A percentile compares a stretch with the other conserved stretches of the same genome.
Conservation (phyloP, 1,284 basidiomycete species). For the Cutaneotrichosporon curvatum region DNA sequence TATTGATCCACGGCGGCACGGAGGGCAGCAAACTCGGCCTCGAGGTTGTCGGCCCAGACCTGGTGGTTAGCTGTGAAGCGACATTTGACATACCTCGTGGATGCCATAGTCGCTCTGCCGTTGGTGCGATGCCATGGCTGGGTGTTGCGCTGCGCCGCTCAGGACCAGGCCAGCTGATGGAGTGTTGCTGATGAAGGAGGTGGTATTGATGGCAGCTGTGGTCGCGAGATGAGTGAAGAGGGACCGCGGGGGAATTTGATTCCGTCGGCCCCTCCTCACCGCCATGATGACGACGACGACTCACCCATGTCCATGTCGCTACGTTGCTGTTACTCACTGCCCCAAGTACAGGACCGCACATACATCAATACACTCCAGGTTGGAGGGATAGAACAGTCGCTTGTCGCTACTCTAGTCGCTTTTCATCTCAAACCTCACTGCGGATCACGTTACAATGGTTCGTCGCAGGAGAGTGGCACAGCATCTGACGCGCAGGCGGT, state of each 20-base stretch:
- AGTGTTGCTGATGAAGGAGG: background rate
- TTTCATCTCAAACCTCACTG: background rate
- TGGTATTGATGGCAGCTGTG: background rate
- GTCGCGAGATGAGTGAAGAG: background rate
- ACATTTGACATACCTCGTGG: constrained; percentile 27
- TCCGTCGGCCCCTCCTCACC: background rate
- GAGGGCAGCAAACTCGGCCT: constrained; percentile 81
- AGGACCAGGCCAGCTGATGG: background rate
- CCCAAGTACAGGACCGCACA: too few species aligned
- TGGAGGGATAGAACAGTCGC: background rate
- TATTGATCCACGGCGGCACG: constrained; percentile 81
- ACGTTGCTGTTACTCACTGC: too few species aligned
- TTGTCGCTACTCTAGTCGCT: background rate
- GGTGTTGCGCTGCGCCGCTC: background rate
- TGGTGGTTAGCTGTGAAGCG: constrained; percentile 11
- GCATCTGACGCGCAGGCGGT: background rate
- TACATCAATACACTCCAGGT: too few species aligned
- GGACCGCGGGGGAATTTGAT: background rate
- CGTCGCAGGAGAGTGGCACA: background rate
- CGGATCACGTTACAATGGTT: background rate
- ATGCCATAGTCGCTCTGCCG: constrained; percentile 34
- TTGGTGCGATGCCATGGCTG: constrained; percentile 4
- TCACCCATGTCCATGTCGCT: too few species aligned
- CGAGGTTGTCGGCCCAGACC: constrained; percentile 92
- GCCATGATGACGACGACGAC: background rate